A percentile compares a stretch with the other conserved stretches of the same genome.
These are phyloP conservation scores for Phyllostachys edulis DNA, from an alignment of 176 grass and related monocot genomes.

Conservation along the genomic window DNA sequence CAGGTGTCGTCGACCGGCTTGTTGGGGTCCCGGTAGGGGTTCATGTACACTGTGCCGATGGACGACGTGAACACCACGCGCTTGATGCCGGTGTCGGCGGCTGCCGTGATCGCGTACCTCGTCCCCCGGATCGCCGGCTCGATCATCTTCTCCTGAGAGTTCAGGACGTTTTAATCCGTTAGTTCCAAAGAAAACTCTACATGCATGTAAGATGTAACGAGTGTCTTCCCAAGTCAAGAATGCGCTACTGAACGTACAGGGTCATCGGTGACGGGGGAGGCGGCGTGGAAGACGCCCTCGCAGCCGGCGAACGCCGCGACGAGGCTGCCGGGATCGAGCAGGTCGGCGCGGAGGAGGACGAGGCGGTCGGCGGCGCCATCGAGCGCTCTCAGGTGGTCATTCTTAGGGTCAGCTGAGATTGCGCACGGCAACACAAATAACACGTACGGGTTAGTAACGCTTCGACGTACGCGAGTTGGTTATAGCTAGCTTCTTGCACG, in stretches of 20 bases:
- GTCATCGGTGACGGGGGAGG: conserved; percentile 60
- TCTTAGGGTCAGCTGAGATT: conserved; percentile 50
- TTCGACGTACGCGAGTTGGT: too few species aligned
- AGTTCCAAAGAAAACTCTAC: not conserved
- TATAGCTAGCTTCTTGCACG: not conserved
- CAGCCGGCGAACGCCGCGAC: conserved; percentile 44
- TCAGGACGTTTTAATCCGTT: not conserved
- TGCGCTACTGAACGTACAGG: conserved; percentile 26
- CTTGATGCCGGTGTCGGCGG: conserved; percentile 48
- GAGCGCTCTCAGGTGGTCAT: conserved; percentile 41
- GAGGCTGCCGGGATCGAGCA: conserved; percentile 46
- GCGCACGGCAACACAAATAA: not conserved
- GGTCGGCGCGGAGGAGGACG: conserved; percentile 44
- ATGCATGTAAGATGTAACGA: too few species aligned
- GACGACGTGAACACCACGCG: conserved; percentile 84
- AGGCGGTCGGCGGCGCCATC: conserved; percentile 46
- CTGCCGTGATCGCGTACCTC: conserved; percentile 48
- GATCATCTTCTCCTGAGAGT: conserved; percentile 66
- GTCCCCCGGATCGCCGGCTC: conserved; percentile 74
- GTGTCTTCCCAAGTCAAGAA: not conserved
- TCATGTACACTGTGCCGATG: conserved; percentile 81
- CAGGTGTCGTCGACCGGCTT: conserved; percentile 63
- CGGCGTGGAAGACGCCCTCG: conserved; percentile 64
- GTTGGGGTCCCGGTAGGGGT: conserved; percentile 47
- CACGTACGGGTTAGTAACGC: not conserved